Evolutionary conservation across 306 rosid genomes (phyloP), one percentile per base, ranked within the genome.

Genomic region (Notholithocarpus densiflorus): DNA sequence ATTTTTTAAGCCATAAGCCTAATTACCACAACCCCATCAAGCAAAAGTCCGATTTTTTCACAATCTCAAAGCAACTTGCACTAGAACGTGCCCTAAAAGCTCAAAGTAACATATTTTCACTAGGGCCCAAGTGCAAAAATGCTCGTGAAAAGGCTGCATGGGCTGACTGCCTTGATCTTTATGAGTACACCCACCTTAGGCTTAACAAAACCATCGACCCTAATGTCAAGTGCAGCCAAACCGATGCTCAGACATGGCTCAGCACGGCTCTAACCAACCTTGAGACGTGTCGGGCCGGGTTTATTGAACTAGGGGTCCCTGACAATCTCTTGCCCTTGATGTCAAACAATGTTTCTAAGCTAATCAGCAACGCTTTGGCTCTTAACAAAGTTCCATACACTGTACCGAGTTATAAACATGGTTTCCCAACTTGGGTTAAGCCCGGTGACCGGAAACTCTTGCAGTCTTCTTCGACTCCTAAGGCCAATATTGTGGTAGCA

Each of bases 231-330:
- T 85, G 87, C 78, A 75, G 85, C 40, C 84, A 92, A 23, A 53
- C 64, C 5, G 94, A 92, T n/a, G 37, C 82, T 1, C 94, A 92
- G 40, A 86, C 94, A 0, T 89, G 94, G 97, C 87, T 92, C 21
- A 92, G 97, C 89, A 86, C 97, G 0, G 97, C 97, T 15, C 80
- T 92, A 1, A 92, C 97, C 1, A 89, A 92, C 79, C 86, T 93
- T 2, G 97, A 91, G n/a, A 93, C 97, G 6, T 93, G 98, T 75
- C 83, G 26, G 4, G 59, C 34, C 1, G 95, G 98, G 34, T 83
- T 93, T 26, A 23, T 75, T 3, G 98, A 93, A 68, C 86, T 91
- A 14, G 90, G 92, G 0, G 92, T 82, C 14, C 20, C 84, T 0
- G 81, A 84, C 23, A 62, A 81, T 21, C 29, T 88, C 1, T 54